Evolutionary conservation across 768 basidiomycete species (phyloP).

Genomic region (Trametes villosa): DNA sequence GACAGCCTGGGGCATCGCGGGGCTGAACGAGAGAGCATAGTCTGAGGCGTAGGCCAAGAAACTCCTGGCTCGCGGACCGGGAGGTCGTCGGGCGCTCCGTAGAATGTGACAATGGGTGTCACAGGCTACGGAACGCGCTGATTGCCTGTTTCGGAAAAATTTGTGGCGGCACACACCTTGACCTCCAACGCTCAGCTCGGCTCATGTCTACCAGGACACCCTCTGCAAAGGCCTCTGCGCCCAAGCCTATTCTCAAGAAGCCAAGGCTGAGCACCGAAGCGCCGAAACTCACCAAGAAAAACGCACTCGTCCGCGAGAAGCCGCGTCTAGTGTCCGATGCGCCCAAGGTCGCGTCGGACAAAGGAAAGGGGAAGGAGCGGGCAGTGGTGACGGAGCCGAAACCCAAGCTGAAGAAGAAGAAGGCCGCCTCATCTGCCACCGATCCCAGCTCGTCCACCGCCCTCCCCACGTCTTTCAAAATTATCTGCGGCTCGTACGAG

Average conservation of each 20-base stretch:
- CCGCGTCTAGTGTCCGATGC: background rate
- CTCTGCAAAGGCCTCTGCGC: slow-evolving; percentile 15
- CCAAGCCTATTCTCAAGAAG: slow-evolving; percentile 27
- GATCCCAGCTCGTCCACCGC: slow-evolving; percentile 20
- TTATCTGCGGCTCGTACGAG: slow-evolving; percentile 95
- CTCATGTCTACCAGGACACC: slow-evolving; percentile 17
- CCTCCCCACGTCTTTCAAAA: slow-evolving; percentile 71
- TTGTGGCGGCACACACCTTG: slow-evolving; percentile 1
- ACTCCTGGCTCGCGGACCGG: no score
- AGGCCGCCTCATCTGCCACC: background rate
- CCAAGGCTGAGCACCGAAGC: background rate
- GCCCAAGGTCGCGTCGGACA: slow-evolving; percentile 1
- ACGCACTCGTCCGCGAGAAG: background rate
- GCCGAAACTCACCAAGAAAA: background rate
- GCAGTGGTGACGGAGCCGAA: slow-evolving; percentile 25
- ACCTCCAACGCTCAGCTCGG: background rate
- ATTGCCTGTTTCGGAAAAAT: slow-evolving; percentile 25
- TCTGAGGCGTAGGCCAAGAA: no score
- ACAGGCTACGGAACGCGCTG: background rate
- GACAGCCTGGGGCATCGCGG: slow-evolving; percentile 1
- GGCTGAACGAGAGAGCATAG: slow-evolving; percentile 3
- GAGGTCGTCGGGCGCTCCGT: no score
- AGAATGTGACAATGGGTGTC: background rate
- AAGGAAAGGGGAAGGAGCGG: slow-evolving; percentile 37
- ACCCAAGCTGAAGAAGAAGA: slow-evolving; percentile 9